These are phyloP conservation scores for Micractinium sp. DNA, from an alignment of 139 green algal genomes.

Conservation along the genomic window DNA sequence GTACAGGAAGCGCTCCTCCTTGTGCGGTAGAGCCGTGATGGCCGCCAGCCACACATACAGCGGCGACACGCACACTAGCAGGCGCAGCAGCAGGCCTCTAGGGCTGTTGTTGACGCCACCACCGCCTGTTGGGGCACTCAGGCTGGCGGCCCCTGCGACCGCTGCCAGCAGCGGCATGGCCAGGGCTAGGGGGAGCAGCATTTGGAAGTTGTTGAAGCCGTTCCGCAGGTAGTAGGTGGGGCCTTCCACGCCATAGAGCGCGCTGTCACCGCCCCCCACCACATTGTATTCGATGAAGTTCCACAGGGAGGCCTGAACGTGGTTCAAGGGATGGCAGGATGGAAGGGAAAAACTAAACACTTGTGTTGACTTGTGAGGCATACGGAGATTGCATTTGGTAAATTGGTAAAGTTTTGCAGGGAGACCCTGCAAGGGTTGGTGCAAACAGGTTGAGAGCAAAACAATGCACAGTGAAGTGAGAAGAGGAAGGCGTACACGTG, in stretches of 20 bases:
- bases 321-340: too few relatives aligned
- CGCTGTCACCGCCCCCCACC: slow-evolving; percentile 68
- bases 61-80: slow-evolving; percentile 46
- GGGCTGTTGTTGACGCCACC: background rate
- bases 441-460: too few relatives aligned
- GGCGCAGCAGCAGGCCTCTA: background rate
- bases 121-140: background rate
- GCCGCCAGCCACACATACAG: slow-evolving; percentile 74
- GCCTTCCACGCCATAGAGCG: slow-evolving; percentile 81
- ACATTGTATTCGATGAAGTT: slow-evolving; percentile 87
- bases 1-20: slow-evolving; percentile 88
- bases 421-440: too few relatives aligned
- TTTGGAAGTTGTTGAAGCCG: slow-evolving; percentile 60
- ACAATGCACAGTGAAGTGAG: too few relatives aligned
- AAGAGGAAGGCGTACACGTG: too few relatives aligned
- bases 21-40: slow-evolving; percentile 81
- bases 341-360: too few relatives aligned
- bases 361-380: too few relatives aligned
- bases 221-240: slow-evolving; percentile 83
- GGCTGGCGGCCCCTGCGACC: background rate
- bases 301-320: slow-evolving; percentile 60
- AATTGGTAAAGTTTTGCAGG: too few relatives aligned
- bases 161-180: slow-evolving; percentile 35
- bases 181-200: slow-evolving; percentile 63
- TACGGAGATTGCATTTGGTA: too few relatives aligned